These are phyloP conservation scores for Sclerotinia subarctica DNA, from an alignment of 2,329 filamentous ascomycete genomes.

Conservation along the genomic window DNA sequence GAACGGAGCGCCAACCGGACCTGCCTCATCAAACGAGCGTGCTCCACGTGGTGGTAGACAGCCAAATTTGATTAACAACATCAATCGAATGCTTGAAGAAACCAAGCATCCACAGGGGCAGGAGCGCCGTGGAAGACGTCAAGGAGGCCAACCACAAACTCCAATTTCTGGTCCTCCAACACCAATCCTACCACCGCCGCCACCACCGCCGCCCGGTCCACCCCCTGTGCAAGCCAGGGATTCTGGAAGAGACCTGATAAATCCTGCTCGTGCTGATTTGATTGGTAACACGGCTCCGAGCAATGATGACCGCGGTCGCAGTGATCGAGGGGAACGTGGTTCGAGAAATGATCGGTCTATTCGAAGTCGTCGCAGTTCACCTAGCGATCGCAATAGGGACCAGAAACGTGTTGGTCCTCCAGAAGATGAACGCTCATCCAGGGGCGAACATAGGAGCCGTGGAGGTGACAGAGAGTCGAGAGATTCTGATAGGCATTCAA, in stretches of 20 bases:
- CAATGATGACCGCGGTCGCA: constrained; percentile 26
- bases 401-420: constrained; percentile 29
- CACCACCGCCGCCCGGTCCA: constrained; percentile 42
- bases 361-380: constrained; percentile 36
- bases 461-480: constrained; percentile 28
- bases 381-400: constrained; percentile 35
- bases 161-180: constrained; percentile 49
- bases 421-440: constrained; percentile 33
- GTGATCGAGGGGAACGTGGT: constrained; percentile 34
- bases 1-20: constrained; percentile 38
- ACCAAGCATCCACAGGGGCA: constrained; percentile 45
- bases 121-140: constrained; percentile 37
- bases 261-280: constrained; percentile 35
- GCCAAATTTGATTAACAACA: constrained; percentile 58
- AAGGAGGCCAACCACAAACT: constrained; percentile 49
- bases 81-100: constrained; percentile 39
- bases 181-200: constrained; percentile 52
- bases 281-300: constrained; percentile 29
- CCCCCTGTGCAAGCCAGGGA: constrained; percentile 28
- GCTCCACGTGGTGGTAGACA: constrained; percentile 45
- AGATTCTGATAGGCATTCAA: constrained; percentile 17
- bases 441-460: constrained; percentile 35
- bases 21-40: constrained; percentile 37
- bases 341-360: constrained; percentile 35
- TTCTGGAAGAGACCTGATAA: constrained; percentile 29